A percentile compares a stretch with the other conserved stretches of the same genome.
These are phyloP conservation scores for Tricholoma hemisulphureum DNA, from an alignment of 768 basidiomycete genomes.

Conservation along the genomic window DNA sequence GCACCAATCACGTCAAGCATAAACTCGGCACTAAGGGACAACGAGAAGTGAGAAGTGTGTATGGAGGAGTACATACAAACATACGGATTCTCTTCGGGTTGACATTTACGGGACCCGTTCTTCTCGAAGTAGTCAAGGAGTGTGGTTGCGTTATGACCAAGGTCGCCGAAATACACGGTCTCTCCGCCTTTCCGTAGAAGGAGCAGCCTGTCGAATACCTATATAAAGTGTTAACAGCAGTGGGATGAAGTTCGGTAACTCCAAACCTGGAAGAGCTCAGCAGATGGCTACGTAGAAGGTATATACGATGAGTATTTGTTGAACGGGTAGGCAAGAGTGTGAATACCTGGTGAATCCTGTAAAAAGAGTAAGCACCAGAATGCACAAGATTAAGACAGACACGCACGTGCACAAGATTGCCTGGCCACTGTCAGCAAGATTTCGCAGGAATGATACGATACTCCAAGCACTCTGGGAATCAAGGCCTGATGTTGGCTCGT, in stretches of 20 bases:
- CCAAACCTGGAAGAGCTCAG: conserved; percentile 69
- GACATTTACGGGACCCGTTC: conserved; percentile 64
- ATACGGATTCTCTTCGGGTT: conserved; percentile 71
- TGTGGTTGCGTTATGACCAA: conserved; percentile 61
- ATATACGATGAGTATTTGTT: conserved; percentile 1
- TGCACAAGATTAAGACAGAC: background rate
- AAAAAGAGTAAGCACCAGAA: background rate
- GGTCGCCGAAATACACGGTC: conserved; percentile 73
- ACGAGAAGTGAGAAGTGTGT: background rate
- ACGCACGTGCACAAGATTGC: conserved; percentile 86
- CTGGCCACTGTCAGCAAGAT: conserved; percentile 78
- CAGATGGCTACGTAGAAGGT: conserved; percentile 65
- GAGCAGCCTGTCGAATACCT: conserved; percentile 71
- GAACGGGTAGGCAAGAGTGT: background rate
- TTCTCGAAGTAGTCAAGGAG: conserved; percentile 73
- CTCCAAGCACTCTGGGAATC: conserved; percentile 89
- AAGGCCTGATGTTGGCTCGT: conserved; percentile 87
- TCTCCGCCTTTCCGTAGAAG: conserved; percentile 81
- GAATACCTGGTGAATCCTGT: conserved; percentile 44
- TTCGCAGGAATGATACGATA: conserved; percentile 70
- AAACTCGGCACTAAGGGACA: conserved; percentile 49
- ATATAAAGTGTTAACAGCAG: background rate
- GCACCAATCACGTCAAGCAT: conserved; percentile 81
- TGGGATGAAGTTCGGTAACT: background rate
- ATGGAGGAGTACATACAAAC: conserved; percentile 8